Percentiles rank a stretch among this genome's conserved stretches.
phyloP scores from a whole-genome alignment of 495 filamentous ascomycete genomes.

The Bacidia rubella region DNA sequence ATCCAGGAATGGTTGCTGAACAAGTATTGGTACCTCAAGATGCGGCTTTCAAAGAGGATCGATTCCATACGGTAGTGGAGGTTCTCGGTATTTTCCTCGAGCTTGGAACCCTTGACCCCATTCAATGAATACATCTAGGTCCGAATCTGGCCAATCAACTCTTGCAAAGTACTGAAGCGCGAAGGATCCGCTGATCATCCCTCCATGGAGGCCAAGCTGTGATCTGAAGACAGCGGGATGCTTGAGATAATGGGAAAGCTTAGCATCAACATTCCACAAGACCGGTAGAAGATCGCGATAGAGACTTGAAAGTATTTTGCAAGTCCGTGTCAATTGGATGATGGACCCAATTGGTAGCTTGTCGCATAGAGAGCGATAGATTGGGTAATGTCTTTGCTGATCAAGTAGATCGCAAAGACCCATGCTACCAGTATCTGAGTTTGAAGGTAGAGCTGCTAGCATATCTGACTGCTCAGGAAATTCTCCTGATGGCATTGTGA shows the following conservation, averaged over 20 bases:
- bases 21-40: too few species aligned
- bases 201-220: conserved; percentile 1
- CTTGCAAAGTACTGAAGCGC: conserved; percentile 8
- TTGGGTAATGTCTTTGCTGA: neutral
- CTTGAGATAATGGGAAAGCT: neutral
- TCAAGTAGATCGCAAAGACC: neutral
- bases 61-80: too few species aligned
- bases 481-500: too few species aligned
- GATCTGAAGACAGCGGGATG: conserved; percentile 6
- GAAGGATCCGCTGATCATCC: conserved; percentile 4
- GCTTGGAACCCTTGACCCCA: too few species aligned
- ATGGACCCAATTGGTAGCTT: conserved; percentile 3
- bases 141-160: neutral
- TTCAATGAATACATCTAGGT: conserved; percentile 5
- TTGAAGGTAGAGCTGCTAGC: too few species aligned
- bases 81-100: too few species aligned
- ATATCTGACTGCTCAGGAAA: too few species aligned
- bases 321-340: conserved; percentile 4
- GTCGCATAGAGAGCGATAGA: conserved; percentile 1
- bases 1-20: too few species aligned
- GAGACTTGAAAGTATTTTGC: conserved; percentile 4
- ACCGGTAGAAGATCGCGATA: conserved; percentile 6
- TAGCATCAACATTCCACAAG: conserved; percentile 9
- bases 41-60: too few species aligned
- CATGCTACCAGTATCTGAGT: too few species aligned